A percentile compares a stretch with the other conserved stretches of the same genome.
phyloP scores from a whole-genome alignment of 768 basidiomycete species.

The Mycena indigotica region DNA sequence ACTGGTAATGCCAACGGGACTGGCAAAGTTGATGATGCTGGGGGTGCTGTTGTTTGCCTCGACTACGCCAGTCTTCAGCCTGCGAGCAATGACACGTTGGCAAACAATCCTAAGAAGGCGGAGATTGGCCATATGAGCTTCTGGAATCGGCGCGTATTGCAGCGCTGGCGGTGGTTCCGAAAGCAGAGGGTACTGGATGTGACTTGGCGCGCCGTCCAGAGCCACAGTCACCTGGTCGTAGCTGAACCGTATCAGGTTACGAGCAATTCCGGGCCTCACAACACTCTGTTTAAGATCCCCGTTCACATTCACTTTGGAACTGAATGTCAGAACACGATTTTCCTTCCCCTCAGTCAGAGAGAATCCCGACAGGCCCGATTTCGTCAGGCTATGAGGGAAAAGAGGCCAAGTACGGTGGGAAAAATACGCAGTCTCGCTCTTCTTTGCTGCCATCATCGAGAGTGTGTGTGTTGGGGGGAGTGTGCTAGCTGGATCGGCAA shows the following conservation, averaged over 20 bases:
- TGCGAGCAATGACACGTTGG: background rate
- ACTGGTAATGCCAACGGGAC: conserved; percentile 35
- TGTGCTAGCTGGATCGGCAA: conserved; percentile 87
- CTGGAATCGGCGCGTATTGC: background rate
- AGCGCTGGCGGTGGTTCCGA: conserved; percentile 15
- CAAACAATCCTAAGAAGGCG: conserved; percentile 4
- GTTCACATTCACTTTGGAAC: conserved; percentile 59
- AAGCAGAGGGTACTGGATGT: conserved; percentile 49
- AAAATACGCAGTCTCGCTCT: conserved; percentile 63
- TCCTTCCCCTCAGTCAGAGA: conserved; percentile 38
- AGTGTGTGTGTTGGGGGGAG: conserved; percentile 72
- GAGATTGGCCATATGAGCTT: conserved; percentile 8
- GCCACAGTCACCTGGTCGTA: conserved; percentile 70
- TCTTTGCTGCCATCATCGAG: conserved; percentile 55
- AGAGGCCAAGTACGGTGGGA: conserved; percentile 66
- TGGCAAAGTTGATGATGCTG: conserved; percentile 30
- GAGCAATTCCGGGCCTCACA: conserved; percentile 72
- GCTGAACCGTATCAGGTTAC: conserved; percentile 61
- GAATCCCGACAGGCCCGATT: conserved; percentile 42
- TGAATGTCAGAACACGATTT: conserved; percentile 74
- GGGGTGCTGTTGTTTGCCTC: conserved; percentile 25
- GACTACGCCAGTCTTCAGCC: conserved; percentile 28
- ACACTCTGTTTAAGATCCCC: conserved; percentile 73
- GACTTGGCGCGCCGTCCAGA: conserved; percentile 33
- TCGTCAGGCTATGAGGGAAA: conserved; percentile 63